These are phyloP conservation scores for Lichina pygmaea DNA, from an alignment of 495 filamentous ascomycete species.

Conservation along the genomic window DNA sequence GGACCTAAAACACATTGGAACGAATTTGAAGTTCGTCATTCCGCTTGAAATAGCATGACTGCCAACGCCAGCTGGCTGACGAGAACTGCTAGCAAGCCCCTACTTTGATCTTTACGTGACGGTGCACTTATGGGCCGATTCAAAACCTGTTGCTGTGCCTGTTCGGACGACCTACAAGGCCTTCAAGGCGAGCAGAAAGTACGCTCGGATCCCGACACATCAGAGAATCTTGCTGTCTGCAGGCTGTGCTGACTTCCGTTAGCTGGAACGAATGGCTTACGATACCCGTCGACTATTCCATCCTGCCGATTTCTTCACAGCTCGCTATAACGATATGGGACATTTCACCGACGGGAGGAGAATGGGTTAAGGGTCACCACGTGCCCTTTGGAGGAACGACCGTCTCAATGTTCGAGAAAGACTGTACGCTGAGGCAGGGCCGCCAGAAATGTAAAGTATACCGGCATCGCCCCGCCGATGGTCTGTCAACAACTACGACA, in stretches of 20 bases:
- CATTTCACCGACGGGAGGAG: conserved; percentile 46
- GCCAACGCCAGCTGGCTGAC: not conserved
- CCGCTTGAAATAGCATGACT: not conserved
- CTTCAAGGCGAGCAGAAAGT: conserved; percentile 47
- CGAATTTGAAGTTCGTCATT: conserved; percentile 27
- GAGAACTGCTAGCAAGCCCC: conserved; percentile 6
- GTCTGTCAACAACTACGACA: conserved; percentile 53
- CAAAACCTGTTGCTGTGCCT: conserved; percentile 75
- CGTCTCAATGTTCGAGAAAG: conserved; percentile 64
- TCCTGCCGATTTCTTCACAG: conserved; percentile 49
- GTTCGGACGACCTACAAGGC: conserved; percentile 78
- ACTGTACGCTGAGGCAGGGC: conserved; percentile 72
- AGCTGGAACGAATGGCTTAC: conserved; percentile 93
- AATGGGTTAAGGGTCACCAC: conserved; percentile 38
- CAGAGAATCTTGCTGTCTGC: not conserved
- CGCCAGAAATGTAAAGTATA: conserved; percentile 77
- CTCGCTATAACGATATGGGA: conserved; percentile 94
- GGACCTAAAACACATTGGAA: conserved; percentile 62
- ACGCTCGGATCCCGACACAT: not conserved
- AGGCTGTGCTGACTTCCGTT: not conserved
- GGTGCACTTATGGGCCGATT: conserved; percentile 82
- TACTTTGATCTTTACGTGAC: conserved; percentile 80
- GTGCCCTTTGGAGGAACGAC: conserved; percentile 90
- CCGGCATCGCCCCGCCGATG: conserved; percentile 62
- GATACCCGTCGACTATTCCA: conserved; percentile 57